phyloP scores from a whole-genome alignment of 2,329 filamentous ascomycete genomes.

The Cladophialophora bantiana region DNA sequence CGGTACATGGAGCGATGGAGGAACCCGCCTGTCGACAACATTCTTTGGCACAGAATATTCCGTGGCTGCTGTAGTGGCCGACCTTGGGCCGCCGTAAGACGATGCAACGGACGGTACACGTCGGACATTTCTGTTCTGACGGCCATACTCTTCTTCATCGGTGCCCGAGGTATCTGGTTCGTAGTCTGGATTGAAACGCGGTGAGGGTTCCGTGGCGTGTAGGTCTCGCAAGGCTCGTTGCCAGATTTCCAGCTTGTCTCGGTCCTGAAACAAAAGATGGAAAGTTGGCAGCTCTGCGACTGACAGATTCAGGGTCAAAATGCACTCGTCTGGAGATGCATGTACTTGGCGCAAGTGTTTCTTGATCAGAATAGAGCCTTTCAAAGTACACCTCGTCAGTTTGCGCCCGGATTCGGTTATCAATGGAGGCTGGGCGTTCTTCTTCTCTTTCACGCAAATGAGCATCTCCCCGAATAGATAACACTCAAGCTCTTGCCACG shows the following conservation, averaged over 20 bases:
- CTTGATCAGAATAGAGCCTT: constrained; percentile 97
- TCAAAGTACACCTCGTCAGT: constrained; percentile 81
- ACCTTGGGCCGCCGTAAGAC: constrained; percentile 80
- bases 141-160: constrained; percentile 82
- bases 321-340: constrained; percentile 72
- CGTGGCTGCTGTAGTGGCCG: constrained; percentile 84
- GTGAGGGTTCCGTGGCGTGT: constrained; percentile 68
- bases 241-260: constrained; percentile 87
- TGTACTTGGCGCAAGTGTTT: constrained; percentile 96
- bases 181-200: constrained; percentile 73
- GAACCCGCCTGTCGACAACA: constrained; percentile 46
- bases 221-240: constrained; percentile 85
- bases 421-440: constrained; percentile 71
- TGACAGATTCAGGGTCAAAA: constrained; percentile 87
- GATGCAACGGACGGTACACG: constrained; percentile 84
- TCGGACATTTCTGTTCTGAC: constrained; percentile 61
- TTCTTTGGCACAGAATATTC: constrained; percentile 81
- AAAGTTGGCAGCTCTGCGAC: constrained; percentile 93
- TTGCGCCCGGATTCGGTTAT: constrained; percentile 67
- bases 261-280: constrained; percentile 86
- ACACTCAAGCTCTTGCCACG: constrained; percentile 97
- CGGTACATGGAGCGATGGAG: constrained; percentile 77
- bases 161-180: constrained; percentile 81
- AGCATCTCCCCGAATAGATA: constrained; percentile 98
- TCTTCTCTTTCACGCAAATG: constrained; percentile 99